Evolutionary conservation across 768 basidiomycete genomes (phyloP).

Genomic region (Boletales sp.): DNA sequence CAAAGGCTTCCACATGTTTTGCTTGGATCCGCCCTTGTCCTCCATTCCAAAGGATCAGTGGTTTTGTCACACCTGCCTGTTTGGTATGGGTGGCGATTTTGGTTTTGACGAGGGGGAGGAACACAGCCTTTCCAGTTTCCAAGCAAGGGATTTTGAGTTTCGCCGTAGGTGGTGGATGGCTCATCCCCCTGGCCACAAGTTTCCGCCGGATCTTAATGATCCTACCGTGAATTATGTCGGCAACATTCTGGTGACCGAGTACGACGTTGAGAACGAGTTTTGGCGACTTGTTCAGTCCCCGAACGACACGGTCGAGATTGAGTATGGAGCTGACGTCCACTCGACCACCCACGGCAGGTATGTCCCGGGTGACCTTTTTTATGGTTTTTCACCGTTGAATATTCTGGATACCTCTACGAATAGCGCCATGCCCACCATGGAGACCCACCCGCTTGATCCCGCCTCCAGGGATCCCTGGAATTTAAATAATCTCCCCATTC

Average conservation of each 20-base stretch:
- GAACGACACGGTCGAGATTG: slow-evolving; percentile 91
- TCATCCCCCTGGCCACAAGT: slow-evolving; percentile 52
- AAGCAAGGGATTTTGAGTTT: slow-evolving; percentile 87
- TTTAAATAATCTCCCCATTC: slow-evolving; percentile 93
- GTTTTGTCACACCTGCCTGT: slow-evolving; percentile 91
- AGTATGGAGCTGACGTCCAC: slow-evolving; percentile 99
- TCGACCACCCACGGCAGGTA: slow-evolving; percentile 97
- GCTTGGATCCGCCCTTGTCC: slow-evolving; percentile 86
- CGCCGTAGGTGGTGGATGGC: slow-evolving; percentile 83
- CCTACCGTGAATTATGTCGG: slow-evolving; percentile 54
- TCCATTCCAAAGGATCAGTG: slow-evolving; percentile 91
- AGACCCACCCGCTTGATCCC: slow-evolving; percentile 84
- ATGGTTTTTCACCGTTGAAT: slow-evolving; percentile 28
- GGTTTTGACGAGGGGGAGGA: slow-evolving; percentile 99
- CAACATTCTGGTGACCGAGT: slow-evolving; percentile 72
- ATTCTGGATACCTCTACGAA: slow-evolving; percentile 7
- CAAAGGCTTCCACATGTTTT: slow-evolving; percentile 94
- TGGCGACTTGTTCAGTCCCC: slow-evolving; percentile 93
- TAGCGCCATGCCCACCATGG: slow-evolving; percentile 94
- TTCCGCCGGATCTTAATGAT: slow-evolving; percentile 39
- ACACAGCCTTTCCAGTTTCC: slow-evolving; percentile 88
- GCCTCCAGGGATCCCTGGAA: slow-evolving; percentile 96
- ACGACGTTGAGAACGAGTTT: slow-evolving; percentile 92
- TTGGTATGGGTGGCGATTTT: slow-evolving; percentile 91
- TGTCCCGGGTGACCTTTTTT: slow-evolving; percentile 20